Evolutionary conservation across 139 green algal species (phyloP).

Genomic region (Parachlorella kessleri): DNA sequence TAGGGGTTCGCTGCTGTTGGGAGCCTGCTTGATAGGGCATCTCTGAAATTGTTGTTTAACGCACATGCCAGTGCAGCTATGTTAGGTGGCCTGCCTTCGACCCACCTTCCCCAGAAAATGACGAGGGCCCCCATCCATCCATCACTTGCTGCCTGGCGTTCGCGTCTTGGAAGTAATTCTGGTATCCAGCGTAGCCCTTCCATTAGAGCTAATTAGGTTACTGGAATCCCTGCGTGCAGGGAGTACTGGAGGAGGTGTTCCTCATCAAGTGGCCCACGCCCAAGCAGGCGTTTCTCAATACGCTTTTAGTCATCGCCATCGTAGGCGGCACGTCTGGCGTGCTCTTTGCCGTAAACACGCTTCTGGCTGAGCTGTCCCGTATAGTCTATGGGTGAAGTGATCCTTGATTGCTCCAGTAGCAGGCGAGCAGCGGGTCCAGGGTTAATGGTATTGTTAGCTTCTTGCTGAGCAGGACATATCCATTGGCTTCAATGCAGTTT

Average conservation of each 20-base stretch:
- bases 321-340: conserved; percentile 44
- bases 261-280: conserved; percentile 68
- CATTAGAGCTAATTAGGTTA: too few species aligned
- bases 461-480: too few species aligned
- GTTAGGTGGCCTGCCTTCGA: neutral
- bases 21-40: too few species aligned
- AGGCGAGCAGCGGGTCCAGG: too few species aligned
- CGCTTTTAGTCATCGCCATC: conserved; percentile 60
- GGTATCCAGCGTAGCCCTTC: too few species aligned
- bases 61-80: too few species aligned
- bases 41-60: too few species aligned
- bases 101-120: neutral
- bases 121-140: neutral
- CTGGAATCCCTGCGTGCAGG: conserved; percentile 17
- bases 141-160: neutral
- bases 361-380: conserved; percentile 48
- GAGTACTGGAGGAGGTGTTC: conserved; percentile 60
- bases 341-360: conserved; percentile 58
- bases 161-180: neutral
- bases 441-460: too few species aligned
- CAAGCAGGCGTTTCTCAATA: conserved; percentile 49
- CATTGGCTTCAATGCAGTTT: too few species aligned
- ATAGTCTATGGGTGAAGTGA: conserved; percentile 23
- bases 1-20: too few species aligned
- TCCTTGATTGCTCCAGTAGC: too few species aligned